Conservation (phyloP, 176 grass and related monocot species). For the Paspalum notatum region DNA sequence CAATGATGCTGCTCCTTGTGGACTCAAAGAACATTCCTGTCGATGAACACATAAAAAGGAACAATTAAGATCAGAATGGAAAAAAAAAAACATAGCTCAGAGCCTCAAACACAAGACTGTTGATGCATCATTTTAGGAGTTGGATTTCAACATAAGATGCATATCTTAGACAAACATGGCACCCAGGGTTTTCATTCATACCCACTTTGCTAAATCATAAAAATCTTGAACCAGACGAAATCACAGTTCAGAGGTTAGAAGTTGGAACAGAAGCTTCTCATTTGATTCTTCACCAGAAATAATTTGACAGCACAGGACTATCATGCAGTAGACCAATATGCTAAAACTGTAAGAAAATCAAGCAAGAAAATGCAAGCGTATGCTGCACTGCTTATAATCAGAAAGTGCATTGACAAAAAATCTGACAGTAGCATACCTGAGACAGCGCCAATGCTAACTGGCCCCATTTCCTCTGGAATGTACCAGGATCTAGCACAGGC, state of each 20-base stretch:
- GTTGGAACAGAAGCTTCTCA: neutral
- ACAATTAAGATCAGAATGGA: neutral
- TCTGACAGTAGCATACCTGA: slow-evolving; percentile 63
- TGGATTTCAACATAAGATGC: slow-evolving; percentile 27
- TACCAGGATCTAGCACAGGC: slow-evolving; percentile 82
- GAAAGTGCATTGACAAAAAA: slow-evolving; percentile 20
- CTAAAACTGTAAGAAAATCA: slow-evolving; percentile 1
- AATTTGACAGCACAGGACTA: neutral
- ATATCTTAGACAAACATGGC: slow-evolving; percentile 10
- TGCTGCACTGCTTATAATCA: slow-evolving; percentile 27
- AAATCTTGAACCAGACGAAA: neutral
- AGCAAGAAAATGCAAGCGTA: slow-evolving; percentile 8
- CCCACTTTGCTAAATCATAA: neutral
- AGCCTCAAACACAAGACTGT: slow-evolving; percentile 30
- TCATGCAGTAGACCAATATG: neutral
- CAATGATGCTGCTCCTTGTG: slow-evolving; percentile 79
- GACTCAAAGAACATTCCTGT: slow-evolving; percentile 76
- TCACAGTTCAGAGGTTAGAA: neutral
- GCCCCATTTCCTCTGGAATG: slow-evolving; percentile 96
- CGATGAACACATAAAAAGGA: neutral
- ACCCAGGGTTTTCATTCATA: neutral
- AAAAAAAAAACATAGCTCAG: neutral
- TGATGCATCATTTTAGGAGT: neutral
- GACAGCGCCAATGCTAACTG: slow-evolving; percentile 73
- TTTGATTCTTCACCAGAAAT: neutral